phyloP scores from a whole-genome alignment of 1,139 yeast species.

The Scheffersomyces quercinus region DNA sequence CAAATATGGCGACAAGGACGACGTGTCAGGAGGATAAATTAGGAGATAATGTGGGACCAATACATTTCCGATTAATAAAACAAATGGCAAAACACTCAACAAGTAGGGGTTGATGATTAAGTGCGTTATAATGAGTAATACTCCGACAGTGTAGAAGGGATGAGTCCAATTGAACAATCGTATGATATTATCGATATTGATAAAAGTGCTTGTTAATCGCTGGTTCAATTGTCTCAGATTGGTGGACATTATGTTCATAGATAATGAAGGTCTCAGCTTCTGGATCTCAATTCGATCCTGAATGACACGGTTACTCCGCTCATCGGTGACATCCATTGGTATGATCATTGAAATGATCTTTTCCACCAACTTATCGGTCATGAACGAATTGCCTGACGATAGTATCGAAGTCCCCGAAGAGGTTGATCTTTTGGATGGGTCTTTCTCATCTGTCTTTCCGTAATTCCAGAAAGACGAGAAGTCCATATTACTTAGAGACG shows the following conservation, averaged over 20 bases:
- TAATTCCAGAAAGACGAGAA: conserved; percentile 12
- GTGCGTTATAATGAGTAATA: conserved; percentile 56
- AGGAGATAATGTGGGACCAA: conserved; percentile 71
- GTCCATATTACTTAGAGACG: conserved; percentile 5
- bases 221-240: conserved; percentile 69
- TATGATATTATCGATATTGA: conserved; percentile 55
- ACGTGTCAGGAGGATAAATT: conserved; percentile 38
- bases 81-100: conserved; percentile 53
- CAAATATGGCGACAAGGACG: conserved; percentile 20
- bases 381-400: conserved; percentile 23
- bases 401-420: not conserved
- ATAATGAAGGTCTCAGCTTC: conserved; percentile 64
- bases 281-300: conserved; percentile 58
- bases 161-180: conserved; percentile 63
- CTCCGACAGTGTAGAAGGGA: conserved; percentile 62
- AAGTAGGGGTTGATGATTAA: conserved; percentile 64
- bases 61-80: conserved; percentile 52
- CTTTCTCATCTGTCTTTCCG: conserved; percentile 1
- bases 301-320: conserved; percentile 35
- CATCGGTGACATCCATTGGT: conserved; percentile 57
- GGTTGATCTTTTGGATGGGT: not conserved
- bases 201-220: conserved; percentile 62
- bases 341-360: conserved; percentile 67
- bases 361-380: conserved; percentile 73
- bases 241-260: conserved; percentile 67